These are phyloP conservation scores for Coniochaeta ligniaria DNA, from an alignment of 2,329 filamentous ascomycete species.

Conservation along the genomic window DNA sequence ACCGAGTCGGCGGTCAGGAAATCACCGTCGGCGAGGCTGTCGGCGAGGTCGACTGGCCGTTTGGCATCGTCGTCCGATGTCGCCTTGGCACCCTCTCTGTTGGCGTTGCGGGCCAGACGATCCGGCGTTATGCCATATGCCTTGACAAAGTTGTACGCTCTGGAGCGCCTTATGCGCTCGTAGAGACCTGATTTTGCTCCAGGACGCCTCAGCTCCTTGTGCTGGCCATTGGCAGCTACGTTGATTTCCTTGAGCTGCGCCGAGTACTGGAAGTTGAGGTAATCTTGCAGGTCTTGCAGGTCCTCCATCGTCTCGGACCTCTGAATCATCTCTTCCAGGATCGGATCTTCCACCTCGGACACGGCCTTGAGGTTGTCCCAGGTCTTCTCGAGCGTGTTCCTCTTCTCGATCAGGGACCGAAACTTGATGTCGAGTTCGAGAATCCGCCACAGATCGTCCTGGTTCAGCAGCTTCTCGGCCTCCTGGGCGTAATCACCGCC, in stretches of 20 bases:
- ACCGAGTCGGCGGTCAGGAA: conserved; percentile 72
- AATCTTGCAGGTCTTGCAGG: conserved; percentile 92
- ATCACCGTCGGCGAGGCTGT: conserved; percentile 64
- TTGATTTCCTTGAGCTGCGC: conserved; percentile 75
- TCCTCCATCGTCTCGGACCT: conserved; percentile 85
- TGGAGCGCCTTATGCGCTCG: conserved; percentile 76
- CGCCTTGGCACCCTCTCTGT: conserved; percentile 69
- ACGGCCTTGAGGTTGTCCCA: conserved; percentile 63
- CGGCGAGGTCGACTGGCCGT: conserved; percentile 80
- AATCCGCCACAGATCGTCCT: conserved; percentile 92
- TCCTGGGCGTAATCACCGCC: conserved; percentile 66
- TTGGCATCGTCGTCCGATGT: conserved; percentile 79
- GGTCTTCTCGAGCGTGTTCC: conserved; percentile 73
- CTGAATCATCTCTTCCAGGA: conserved; percentile 76
- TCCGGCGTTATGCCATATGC: conserved; percentile 89
- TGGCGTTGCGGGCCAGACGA: conserved; percentile 78
- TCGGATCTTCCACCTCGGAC: conserved; percentile 58
- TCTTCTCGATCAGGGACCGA: conserved; percentile 84
- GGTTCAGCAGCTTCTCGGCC: conserved; percentile 83
- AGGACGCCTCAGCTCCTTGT: conserved; percentile 68
- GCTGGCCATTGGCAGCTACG: conserved; percentile 47
- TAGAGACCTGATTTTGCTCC: conserved; percentile 75
- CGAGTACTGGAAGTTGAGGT: conserved; percentile 89
- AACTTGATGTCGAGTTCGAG: conserved; percentile 94
- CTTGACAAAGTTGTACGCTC: conserved; percentile 73